Base-by-base conservation (phyloP, 148 eudicot genomes). In the Chenopodium quinoa region DNA sequence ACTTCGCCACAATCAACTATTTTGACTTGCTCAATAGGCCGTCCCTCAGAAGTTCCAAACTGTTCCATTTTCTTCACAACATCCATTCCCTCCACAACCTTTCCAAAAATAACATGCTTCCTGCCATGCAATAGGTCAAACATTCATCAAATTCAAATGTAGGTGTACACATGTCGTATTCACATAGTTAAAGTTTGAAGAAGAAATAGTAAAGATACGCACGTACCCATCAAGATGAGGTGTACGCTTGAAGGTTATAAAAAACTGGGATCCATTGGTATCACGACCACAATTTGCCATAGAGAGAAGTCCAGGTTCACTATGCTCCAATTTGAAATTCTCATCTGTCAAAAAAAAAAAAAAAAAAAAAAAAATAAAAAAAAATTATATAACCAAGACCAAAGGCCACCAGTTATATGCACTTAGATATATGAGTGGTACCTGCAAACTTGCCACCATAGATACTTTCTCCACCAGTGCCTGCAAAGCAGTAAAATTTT, bases 401-500 rank as follows among this genome's bases (percentile, higher is more conserved):
- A 32, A 40, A 80, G 9, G 37, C 14, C 72, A 82, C 14, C 27
- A 82, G 50, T 22, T 58, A 66, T 29, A 40, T 4, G 46, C 32
- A 46, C 74, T 60, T 37, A 10, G 60, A 81, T 64, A 60, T 48
- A 17, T 1, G 81, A 75, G 71, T 54, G 76, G 13, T 87, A 97
- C 99, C 99, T 82, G 90, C 86, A 89, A 97, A 97, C 89, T 97
- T 97, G 79, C 94, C 93, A 80, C 98, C 98, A 84, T 97, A 97
- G 44, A 97, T 94, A 84, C 99, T 97, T 91, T 97, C 99, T 81
- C 99, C 99, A 85, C 99, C 98, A 84, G 98, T 94, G 90, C 99
- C 99, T 97, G 93, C 91, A 94, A 88, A 91, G 87, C 87, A 88
- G 87, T 80, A 90, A 89, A 91, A 92, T 86, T 84, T 87, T 76